These are phyloP conservation scores for Xylaria sp. DNA, from an alignment of 2,329 filamentous ascomycete species.

Conservation along the genomic window DNA sequence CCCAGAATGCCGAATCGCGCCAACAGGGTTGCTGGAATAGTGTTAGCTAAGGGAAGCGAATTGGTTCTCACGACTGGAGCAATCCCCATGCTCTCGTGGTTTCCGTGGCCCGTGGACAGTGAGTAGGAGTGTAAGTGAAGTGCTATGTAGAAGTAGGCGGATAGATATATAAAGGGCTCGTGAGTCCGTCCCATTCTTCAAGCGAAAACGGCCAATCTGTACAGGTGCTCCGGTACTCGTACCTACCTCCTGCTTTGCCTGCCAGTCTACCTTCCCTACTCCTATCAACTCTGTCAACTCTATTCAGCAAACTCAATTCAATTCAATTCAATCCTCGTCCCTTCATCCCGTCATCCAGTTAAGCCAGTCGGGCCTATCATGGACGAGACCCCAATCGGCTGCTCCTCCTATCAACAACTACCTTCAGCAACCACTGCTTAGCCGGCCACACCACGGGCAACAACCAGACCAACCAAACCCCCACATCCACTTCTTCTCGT, in stretches of 20 bases:
- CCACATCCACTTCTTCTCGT: slow-evolving; percentile 33
- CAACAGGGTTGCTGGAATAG: slow-evolving; percentile 30
- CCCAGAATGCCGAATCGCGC: slow-evolving; percentile 13
- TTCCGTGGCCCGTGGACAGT: slow-evolving; percentile 10
- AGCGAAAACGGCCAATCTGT: slow-evolving; percentile 18
- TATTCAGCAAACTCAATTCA: too few relatives aligned
- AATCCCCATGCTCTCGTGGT: slow-evolving; percentile 9
- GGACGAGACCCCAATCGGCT: slow-evolving; percentile 23
- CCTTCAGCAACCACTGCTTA: slow-evolving; percentile 26
- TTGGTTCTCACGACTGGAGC: slow-evolving; percentile 27
- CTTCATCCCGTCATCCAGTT: background rate
- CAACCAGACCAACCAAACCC: slow-evolving; percentile 24
- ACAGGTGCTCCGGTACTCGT: slow-evolving; percentile 13
- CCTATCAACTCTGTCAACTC: too few relatives aligned
- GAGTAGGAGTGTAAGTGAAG: background rate
- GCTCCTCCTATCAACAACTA: slow-evolving; percentile 11
- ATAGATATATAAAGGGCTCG: slow-evolving; percentile 35
- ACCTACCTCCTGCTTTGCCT: too few relatives aligned
- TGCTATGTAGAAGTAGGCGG: background rate
- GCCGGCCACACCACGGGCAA: slow-evolving; percentile 24
- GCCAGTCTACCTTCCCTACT: too few relatives aligned
- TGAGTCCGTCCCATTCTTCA: slow-evolving; percentile 29
- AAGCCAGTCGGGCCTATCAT: slow-evolving; percentile 13
- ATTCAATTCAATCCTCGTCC: too few relatives aligned
- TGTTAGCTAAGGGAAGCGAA: slow-evolving; percentile 25